Evolutionary conservation across 192 early-diverging fungal genomes (phyloP).

Genomic region (Dissophora ornata): DNA sequence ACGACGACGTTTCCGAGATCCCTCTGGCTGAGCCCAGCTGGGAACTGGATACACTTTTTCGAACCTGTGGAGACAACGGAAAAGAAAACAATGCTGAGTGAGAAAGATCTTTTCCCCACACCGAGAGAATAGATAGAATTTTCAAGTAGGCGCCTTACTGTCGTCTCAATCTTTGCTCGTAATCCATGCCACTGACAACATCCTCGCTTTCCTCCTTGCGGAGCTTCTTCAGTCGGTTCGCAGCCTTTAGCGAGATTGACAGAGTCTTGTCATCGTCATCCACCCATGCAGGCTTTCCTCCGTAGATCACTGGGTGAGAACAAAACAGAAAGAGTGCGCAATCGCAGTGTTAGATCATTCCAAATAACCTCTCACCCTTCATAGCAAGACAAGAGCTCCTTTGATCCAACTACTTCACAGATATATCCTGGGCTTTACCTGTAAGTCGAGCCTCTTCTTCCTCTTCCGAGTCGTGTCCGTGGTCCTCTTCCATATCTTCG

Average conservation of each 20-base stretch:
- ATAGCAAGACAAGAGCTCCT: no score
- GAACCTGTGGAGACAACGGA: constrained; percentile 59
- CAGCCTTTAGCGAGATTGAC: constrained; percentile 74
- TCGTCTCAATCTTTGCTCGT: constrained; percentile 81
- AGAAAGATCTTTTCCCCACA: no score
- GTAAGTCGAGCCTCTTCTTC: constrained; percentile 13
- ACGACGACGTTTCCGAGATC: constrained; percentile 51
- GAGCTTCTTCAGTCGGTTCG: constrained; percentile 81
- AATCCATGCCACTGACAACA: constrained; percentile 79
- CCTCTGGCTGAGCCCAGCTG: constrained; percentile 84
- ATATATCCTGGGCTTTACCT: constrained; percentile 7
- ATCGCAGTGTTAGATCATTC: no score
- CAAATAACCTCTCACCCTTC: no score
- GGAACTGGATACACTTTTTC: constrained; percentile 87
- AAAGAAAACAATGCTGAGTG: not conserved
- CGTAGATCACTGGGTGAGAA: constrained; percentile 38
- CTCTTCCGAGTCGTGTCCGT: constrained; percentile 7
- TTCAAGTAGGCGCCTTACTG: constrained; percentile 67
- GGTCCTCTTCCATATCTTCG: not conserved
- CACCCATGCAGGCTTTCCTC: constrained; percentile 73
- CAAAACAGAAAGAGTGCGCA: no score
- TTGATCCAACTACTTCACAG: no score
- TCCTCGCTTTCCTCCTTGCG: constrained; percentile 80
- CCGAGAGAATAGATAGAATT: not conserved
- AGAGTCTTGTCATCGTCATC: constrained; percentile 83